A percentile compares a stretch with the other conserved stretches of the same genome.
Evolutionary conservation across 2,329 filamentous ascomycete genomes (phyloP).

Genomic region (Peltaster fructicola): DNA sequence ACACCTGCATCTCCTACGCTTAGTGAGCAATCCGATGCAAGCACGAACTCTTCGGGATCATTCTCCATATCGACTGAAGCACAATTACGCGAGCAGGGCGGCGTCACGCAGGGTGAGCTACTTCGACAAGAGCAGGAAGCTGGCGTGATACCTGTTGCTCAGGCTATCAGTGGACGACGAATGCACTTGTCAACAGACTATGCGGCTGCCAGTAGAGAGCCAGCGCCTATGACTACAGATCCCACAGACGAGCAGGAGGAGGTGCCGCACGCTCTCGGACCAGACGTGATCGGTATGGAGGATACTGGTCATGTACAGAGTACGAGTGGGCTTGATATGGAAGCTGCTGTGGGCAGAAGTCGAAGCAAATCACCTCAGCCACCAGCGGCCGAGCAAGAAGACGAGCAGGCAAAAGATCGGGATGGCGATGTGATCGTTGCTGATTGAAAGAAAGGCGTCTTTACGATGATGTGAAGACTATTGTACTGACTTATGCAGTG

Average conservation of each 20-base stretch:
- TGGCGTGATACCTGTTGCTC: constrained; percentile 54
- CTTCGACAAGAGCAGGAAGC: constrained; percentile 74
- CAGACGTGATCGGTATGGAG: constrained; percentile 65
- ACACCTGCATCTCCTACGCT: constrained; percentile 13
- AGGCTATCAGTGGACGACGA: constrained; percentile 22
- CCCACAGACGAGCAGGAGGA: constrained; percentile 34
- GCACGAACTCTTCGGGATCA: constrained; percentile 19
- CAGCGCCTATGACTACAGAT: not conserved
- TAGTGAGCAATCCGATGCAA: constrained; percentile 18
- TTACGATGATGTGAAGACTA: too few species aligned
- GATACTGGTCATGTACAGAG: constrained; percentile 62
- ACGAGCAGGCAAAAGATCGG: constrained; percentile 9
- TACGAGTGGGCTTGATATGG: constrained; percentile 19
- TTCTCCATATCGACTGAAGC: constrained; percentile 17
- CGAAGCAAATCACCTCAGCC: constrained; percentile 13
- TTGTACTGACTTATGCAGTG: too few species aligned
- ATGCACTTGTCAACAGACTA: constrained; percentile 10
- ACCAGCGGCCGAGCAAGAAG: constrained; percentile 5
- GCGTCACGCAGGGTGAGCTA: constrained; percentile 67
- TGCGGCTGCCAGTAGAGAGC: constrained; percentile 13
- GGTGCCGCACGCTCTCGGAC: constrained; percentile 63
- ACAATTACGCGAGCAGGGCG: constrained; percentile 25
- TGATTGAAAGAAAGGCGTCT: constrained; percentile 6
- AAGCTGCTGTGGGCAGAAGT: constrained; percentile 22
- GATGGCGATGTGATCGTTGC: constrained; percentile 16